Evolutionary conservation across 345 rosid species (phyloP).

Genomic region (Kernera saxatilis): DNA sequence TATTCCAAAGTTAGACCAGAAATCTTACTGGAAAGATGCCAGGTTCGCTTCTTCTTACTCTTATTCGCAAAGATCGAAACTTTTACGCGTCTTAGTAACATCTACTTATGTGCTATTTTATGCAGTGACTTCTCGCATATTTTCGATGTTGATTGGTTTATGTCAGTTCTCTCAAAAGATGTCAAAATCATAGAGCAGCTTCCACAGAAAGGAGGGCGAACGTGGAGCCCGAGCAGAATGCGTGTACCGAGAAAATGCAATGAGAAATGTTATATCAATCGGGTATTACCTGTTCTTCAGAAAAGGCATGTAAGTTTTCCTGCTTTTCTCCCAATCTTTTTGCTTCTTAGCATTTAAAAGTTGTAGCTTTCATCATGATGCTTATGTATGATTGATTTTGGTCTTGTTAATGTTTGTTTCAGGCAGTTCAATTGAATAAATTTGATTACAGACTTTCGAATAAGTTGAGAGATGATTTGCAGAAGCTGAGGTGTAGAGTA

Average conservation of each 20-base stretch:
- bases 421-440: conserved; percentile 84
- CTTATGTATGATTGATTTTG: conserved; percentile 1
- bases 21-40: conserved; percentile 97
- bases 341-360: neutral
- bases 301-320: conserved; percentile 98
- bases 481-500: conserved; percentile 93
- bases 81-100: neutral
- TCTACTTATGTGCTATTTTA: neutral
- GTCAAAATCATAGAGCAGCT: conserved; percentile 82
- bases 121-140: conserved; percentile 86
- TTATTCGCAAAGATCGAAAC: neutral
- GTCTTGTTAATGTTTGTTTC: conserved; percentile 21
- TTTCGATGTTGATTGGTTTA: conserved; percentile 77
- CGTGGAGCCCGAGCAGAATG: conserved; percentile 57
- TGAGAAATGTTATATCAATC: conserved; percentile 77
- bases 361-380: neutral
- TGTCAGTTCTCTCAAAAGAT: conserved; percentile 74
- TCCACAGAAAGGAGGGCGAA: conserved; percentile 62
- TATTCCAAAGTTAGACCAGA: conserved; percentile 91
- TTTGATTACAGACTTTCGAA: conserved; percentile 95
- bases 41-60: conserved; percentile 42
- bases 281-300: conserved; percentile 86
- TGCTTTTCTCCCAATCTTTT: conserved; percentile 21
- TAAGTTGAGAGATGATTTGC: conserved; percentile 73
- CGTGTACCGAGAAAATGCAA: conserved; percentile 96